Evolutionary conservation across 306 rosid species (phyloP).

Genomic region (Senna tora): DNA sequence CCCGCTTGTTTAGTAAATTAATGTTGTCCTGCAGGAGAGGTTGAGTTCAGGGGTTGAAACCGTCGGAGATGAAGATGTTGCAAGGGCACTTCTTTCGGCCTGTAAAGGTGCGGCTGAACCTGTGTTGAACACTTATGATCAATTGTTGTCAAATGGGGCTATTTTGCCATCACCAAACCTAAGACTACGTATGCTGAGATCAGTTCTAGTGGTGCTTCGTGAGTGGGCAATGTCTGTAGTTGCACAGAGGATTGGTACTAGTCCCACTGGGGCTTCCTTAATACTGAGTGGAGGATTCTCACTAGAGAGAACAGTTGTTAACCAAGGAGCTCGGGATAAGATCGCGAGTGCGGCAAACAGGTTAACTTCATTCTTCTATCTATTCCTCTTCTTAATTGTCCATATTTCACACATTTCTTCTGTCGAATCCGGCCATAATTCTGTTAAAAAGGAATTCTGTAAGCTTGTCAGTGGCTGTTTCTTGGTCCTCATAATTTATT

Average conservation of each 20-base stretch:
- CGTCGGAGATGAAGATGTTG: constrained; percentile 92
- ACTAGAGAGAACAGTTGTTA: constrained; percentile 61
- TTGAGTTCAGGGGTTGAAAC: constrained; percentile 72
- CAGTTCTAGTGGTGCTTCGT: constrained; percentile 82
- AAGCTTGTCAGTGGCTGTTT: constrained; percentile 8
- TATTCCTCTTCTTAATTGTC: constrained; percentile 25
- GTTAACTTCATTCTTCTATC: constrained; percentile 46
- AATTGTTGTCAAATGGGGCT: constrained; percentile 81
- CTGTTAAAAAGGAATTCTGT: neutral
- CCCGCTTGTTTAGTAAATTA: constrained; percentile 15
- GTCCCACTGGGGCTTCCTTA: constrained; percentile 65
- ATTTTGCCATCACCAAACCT: constrained; percentile 87
- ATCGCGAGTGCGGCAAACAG: constrained; percentile 92
- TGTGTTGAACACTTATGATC: constrained; percentile 85
- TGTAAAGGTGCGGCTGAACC: constrained; percentile 98
- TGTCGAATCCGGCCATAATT: neutral
- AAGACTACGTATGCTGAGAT: constrained; percentile 86
- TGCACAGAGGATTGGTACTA: constrained; percentile 77
- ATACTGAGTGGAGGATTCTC: constrained; percentile 81
- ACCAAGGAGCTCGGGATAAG: constrained; percentile 93
- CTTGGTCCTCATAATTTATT: constrained; percentile 16
- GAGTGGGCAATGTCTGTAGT: constrained; percentile 90
- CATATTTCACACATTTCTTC: neutral
- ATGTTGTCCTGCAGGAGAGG: constrained; percentile 70
- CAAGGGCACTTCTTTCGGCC: constrained; percentile 88